Evolutionary conservation across 345 rosid species (phyloP).

Genomic region (Theobroma cacao): DNA sequence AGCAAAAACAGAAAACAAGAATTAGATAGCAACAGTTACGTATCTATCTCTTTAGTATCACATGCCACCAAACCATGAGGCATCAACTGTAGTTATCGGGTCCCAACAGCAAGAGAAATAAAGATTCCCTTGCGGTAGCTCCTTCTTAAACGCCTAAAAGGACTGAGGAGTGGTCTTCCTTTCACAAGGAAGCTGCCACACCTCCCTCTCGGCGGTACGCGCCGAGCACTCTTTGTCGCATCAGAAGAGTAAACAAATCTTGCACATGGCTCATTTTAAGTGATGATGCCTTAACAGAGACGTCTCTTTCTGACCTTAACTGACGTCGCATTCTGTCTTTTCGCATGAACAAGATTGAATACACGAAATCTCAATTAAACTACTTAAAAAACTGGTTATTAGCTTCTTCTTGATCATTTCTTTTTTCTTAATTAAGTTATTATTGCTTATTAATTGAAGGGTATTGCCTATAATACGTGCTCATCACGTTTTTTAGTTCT

Average conservation of each 20-base stretch:
- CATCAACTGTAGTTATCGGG: slow-evolving; percentile 11
- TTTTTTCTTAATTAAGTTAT: neutral
- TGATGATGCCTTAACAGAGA: neutral
- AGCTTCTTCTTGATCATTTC: neutral
- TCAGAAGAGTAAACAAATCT: neutral
- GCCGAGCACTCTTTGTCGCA: neutral
- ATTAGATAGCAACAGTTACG: slow-evolving; percentile 3
- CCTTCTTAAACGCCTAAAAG: neutral
- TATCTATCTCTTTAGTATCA: neutral
- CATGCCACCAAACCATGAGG: slow-evolving; percentile 9
- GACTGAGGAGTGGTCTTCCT: neutral
- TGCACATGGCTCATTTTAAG: slow-evolving; percentile 10
- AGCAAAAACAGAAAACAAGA: neutral
- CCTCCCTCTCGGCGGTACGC: neutral
- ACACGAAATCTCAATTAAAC: neutral
- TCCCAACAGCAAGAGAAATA: slow-evolving; percentile 4
- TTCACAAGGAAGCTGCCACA: slow-evolving; percentile 3
- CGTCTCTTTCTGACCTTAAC: neutral
- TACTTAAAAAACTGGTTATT: neutral
- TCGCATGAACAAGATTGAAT: neutral
- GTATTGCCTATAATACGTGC: too few species aligned
- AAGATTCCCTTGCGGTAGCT: slow-evolving; percentile 18
- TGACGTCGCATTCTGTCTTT: neutral
- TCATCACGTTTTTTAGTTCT: too few species aligned
- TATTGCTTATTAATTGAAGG: too few species aligned